phyloP scores from a whole-genome alignment of 2,329 filamentous ascomycete genomes.

The Diaporthe batatas region DNA sequence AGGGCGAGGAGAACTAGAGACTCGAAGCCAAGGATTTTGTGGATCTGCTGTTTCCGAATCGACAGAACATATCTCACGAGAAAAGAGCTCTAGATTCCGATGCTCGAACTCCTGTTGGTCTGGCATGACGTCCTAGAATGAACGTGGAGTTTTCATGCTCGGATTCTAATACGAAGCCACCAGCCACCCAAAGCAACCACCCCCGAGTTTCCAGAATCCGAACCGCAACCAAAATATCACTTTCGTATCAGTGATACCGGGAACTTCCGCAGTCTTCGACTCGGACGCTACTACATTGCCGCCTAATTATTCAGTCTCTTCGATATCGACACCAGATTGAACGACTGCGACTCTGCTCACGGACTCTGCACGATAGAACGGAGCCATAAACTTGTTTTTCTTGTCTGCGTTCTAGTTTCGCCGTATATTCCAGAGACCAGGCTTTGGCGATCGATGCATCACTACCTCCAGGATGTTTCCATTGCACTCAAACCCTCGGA shows the following conservation, averaged over 20 bases:
- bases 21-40: no score
- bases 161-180: background rate
- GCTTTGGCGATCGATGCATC: background rate
- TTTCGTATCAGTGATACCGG: background rate
- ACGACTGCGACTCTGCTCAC: background rate
- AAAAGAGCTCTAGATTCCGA: background rate
- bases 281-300: background rate
- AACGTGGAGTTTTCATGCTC: background rate
- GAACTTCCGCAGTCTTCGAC: background rate
- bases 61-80: background rate
- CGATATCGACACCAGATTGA: background rate
- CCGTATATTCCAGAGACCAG: background rate
- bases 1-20: slow-evolving; percentile 55
- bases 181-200: background rate
- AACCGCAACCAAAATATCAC: no score
- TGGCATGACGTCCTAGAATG: background rate
- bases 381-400: background rate
- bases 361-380: background rate
- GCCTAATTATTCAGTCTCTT: background rate
- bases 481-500: no score
- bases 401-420: background rate
- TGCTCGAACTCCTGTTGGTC: no score
- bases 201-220: no score
- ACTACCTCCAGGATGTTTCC: background rate
- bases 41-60: background rate